Evolutionary conservation across 2,329 filamentous ascomycete species (phyloP), one percentile per base, ranked within the genome.

Genomic region (Neofusicoccum ribis): DNA sequence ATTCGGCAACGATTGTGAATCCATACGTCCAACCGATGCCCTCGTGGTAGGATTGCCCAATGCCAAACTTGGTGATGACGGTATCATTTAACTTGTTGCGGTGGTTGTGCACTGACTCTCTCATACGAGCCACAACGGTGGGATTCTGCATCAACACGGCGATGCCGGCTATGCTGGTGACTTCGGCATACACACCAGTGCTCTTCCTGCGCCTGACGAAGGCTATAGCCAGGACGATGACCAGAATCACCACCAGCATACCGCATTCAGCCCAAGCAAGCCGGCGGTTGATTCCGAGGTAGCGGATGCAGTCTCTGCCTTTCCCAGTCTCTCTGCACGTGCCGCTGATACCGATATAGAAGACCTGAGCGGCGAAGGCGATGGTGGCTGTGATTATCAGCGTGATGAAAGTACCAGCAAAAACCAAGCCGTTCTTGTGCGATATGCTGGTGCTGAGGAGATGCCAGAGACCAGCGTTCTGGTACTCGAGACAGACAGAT

Each of bases 311-410:
- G 3, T 56, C 51, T 3, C 2, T 11, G 17, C 51, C 51, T n/a
- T 41, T 56, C 4, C 51, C 51, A 0, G 51, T 56, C 20, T 56
- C 36, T n/a, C 51, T 43, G 51, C 51, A 56, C 36, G 37, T 31
- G 15, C 67, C 67, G 12, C 37, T 54, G 37, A 50, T 46, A 2
- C 43, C 43, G 31, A 68, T 39, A 51, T 36, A 67, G 11, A 68
- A 20, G n/a, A 64, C 65, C 36, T 65, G 50, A 3, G 65, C 61
- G 3, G 65, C 62, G 12, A 67, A 36, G 5, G 63, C 41, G 3
- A 64, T 68, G 31, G 65, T 15, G 2, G 36, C 51, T 36, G 51
- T 43, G n/a, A 68, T 3, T 0, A 66, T 51, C 2, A 51, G 11
- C 34, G 56, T 63, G 43, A 63, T 65, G n/a, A 65, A 5, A 3